Base-by-base conservation (phyloP, 2,329 filamentous ascomycete species). In the Rutstroemia sp. region DNA sequence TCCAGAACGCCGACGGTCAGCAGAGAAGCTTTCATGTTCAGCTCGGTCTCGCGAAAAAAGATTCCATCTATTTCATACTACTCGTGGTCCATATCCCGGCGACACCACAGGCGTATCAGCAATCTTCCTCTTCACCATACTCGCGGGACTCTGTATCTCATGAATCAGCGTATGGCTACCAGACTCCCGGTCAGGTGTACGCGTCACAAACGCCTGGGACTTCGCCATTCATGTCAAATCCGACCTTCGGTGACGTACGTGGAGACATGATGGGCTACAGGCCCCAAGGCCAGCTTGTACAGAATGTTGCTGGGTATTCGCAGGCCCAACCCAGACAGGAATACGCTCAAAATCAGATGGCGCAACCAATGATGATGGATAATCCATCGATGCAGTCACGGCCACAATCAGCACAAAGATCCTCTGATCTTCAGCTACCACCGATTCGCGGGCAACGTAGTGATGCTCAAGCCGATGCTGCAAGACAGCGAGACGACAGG, bases 61-160 rank as follows among this genome's bases (percentile, higher is more conserved):
- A 81, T 4, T 82, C 81, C 41, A 81, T 83, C 57, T 86, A 82
- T 67, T 85, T 85, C 61, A 75, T 86, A 44, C 78, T 83, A 7
- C 63, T 85, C 16, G 25, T 64, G 10, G 51, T 69, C 23, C 56
- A 65, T 47, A 47, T 66, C 4, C 63, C 67, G 21, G 48, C 60
- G 7, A 62, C 63, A 25, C 65, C 63, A 41, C 63, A 64, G 51
- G 9, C 58, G 23, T 67, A 60, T 46, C 63, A 62, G 19, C 65
- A 61, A 30, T 53, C 65, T 14, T 59, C 59, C 0, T 58, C 64
- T 41, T 65, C 65, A 3, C 64, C 65, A 41, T 69, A 63, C 51
- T 56, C 65, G 9, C 61, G 66, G 37, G 67, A 68, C 2, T 58
- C 61, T 0, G 59, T 61, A 48, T 64, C 64, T 51, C 63, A 66